Evolutionary conservation across 306 rosid genomes (phyloP).

Genomic region (Abrus precatorius): DNA sequence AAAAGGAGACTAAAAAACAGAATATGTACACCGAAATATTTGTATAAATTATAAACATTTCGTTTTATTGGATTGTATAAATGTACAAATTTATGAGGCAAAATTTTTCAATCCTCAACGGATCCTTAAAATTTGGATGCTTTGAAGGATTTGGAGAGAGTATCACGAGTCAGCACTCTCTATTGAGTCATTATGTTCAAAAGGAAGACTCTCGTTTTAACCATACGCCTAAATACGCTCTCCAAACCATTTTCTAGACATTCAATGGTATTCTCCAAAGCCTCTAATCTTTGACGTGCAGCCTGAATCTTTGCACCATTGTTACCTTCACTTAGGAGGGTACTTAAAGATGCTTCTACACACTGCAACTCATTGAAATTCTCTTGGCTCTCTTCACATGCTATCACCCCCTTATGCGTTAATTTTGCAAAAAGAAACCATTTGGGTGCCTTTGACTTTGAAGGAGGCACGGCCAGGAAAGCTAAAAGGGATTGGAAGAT

Average conservation of each 20-base stretch:
- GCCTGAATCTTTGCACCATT: conserved; percentile 50
- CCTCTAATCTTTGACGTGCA: conserved; percentile 52
- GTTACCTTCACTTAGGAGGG: conserved; percentile 27
- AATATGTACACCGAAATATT: background rate
- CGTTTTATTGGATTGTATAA: conserved; percentile 35
- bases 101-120: conserved; percentile 33
- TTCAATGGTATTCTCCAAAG: conserved; percentile 64
- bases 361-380: conserved; percentile 56
- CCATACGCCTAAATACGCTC: conserved; percentile 63
- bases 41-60: background rate
- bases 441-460: conserved; percentile 48
- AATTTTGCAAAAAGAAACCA: conserved; percentile 60
- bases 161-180: background rate
- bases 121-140: conserved; percentile 16
- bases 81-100: conserved; percentile 19
- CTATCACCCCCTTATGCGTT: conserved; percentile 55
- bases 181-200: conserved; percentile 71
- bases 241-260: conserved; percentile 66
- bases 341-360: conserved; percentile 56
- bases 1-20: background rate
- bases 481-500: conserved; percentile 56
- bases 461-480: conserved; percentile 33
- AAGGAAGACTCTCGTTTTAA: conserved; percentile 68
- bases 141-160: background rate
- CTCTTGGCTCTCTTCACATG: conserved; percentile 43